Base-by-base conservation (phyloP, 768 basidiomycete species). In the Boletus pseudo-olivaceus region DNA sequence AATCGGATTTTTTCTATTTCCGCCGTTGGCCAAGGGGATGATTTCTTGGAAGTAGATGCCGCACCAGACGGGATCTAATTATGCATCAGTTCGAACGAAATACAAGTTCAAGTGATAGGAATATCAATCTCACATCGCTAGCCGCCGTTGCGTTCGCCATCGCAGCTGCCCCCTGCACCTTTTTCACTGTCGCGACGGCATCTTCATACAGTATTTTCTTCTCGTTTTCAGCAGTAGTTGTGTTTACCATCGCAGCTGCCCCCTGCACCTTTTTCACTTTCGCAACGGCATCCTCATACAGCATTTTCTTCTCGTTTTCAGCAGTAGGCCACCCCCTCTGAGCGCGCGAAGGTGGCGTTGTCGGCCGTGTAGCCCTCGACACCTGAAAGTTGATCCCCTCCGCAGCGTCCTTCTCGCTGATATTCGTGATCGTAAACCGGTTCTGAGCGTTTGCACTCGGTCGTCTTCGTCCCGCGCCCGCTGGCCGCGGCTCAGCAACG, bases 1-100 rank as follows among this genome's bases (percentile, higher is more conserved):
- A 90, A 65, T n/a, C 79, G 76, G 1, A 78, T 69, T 62, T 93
- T 92, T 66, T 93, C 90, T 51, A 84, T 81, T 68, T 90, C 90
- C 0, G 91, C 88, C 1, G 84, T 78, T 7, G 75, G 74, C 87
- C 87, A 91, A 19, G 63, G 44, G 3, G 61, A 3, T 0, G 54
- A 44, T 23, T 58, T 62, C 54, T 67, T 67, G 48, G 57, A 46
- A 10, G 49, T 5, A 33, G 63, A 47, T 5, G 42, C n/a, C 4
- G 11, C 20, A 41, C 15, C 23, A 7, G 61, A 42, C 14, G 52
- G 23, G 37, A 42, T 19, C 59, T 68, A 26, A 43, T 44, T 23
- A 33, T 49, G 15, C 23, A 32, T 69, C 41, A 59, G 54, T 32
- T 32, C n/a, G 19, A 19, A 15, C 11, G 11, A 17, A 17, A 20